Conservation (phyloP, 176 grass and related monocot species). For the Rhynchospora breviuscula region DNA sequence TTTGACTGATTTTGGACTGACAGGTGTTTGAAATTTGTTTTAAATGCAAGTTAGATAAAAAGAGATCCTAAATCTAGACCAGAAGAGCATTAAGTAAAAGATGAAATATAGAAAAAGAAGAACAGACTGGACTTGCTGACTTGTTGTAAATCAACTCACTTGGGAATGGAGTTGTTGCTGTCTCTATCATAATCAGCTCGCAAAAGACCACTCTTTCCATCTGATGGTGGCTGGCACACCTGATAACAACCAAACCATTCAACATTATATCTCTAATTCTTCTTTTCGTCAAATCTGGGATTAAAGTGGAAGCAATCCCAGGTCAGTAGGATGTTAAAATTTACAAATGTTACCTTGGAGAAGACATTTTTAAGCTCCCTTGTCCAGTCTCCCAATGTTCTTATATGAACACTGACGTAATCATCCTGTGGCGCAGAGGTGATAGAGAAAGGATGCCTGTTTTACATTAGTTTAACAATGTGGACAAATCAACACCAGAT, state of each 20-base stretch:
- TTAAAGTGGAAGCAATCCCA: neutral
- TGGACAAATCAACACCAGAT: constrained; percentile 4
- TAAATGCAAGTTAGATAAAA: neutral
- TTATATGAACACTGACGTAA: constrained; percentile 89
- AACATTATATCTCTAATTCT: neutral
- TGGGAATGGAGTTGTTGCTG: constrained; percentile 35
- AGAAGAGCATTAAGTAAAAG: neutral
- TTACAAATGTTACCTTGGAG: constrained; percentile 36
- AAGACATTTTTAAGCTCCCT: constrained; percentile 85
- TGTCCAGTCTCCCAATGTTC: constrained; percentile 89
- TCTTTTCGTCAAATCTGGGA: neutral
- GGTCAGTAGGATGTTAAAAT: constrained; percentile 11
- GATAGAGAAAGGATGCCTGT: constrained; percentile 97
- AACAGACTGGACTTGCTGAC: neutral
- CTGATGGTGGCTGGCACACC: constrained; percentile 75
- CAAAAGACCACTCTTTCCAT: constrained; percentile 82
- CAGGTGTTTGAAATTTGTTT: neutral
- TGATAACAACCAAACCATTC: constrained; percentile 24
- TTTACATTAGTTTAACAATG: constrained; percentile 12
- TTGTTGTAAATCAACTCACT: constrained; percentile 22
- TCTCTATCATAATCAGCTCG: constrained; percentile 67
- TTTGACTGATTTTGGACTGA: neutral
- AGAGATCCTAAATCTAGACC: neutral
- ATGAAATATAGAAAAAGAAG: neutral
- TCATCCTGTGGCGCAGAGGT: constrained; percentile 82